Base-by-base conservation (phyloP, 164 flowering plant species). In the Saururus chinensis region DNA sequence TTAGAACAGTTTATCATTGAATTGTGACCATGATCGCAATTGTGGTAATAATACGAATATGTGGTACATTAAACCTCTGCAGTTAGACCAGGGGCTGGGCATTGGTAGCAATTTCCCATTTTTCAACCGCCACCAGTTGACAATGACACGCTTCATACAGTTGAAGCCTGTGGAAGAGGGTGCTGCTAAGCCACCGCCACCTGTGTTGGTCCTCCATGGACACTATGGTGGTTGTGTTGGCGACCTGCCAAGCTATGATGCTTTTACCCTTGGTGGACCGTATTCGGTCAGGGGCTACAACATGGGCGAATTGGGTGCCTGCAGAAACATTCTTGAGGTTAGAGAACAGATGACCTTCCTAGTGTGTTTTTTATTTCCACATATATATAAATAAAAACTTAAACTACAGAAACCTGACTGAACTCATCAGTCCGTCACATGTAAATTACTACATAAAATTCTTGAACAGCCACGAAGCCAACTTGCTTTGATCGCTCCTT, bases 211-310 rank as follows among this genome's bases (percentile, higher is more conserved):
- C 68, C 88, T 95, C 60, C 96, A 95, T 73, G 92, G 96, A 30
- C 98, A 87, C 64, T 95, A 91, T 73, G 98, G 99, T 61, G 99
- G 99, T 26, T 95, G 99, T 78, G 87, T 95, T 6, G 98, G 98
- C 42, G 99, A 95, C 75, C 96, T 95, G 65, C 95, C 99, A 23
- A 95, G 99, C 67, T 91, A 95, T 71, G 99, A 95, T 70, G 98
- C 98, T 48, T 95, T 95, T 71, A 81, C 95, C n/a, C 88, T 95
- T 51, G 99, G 98, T 1, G 99, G 98, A 17, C 98, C 99, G 7
- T 91, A 91, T 67, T 95, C 96, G 54, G 99, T 95, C 22, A 75
- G 98, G 64, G 99, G 99, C 58, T 95, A 91, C 73, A 95, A 89
- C 76, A 91, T 89, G 99, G 99, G 99, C 53, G 99, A 95, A 70